Percentiles rank a stretch among this genome's conserved stretches.
Evolutionary conservation across 2,329 filamentous ascomycete species (phyloP).

Genomic region (Thermothelomyces thermophilus): DNA sequence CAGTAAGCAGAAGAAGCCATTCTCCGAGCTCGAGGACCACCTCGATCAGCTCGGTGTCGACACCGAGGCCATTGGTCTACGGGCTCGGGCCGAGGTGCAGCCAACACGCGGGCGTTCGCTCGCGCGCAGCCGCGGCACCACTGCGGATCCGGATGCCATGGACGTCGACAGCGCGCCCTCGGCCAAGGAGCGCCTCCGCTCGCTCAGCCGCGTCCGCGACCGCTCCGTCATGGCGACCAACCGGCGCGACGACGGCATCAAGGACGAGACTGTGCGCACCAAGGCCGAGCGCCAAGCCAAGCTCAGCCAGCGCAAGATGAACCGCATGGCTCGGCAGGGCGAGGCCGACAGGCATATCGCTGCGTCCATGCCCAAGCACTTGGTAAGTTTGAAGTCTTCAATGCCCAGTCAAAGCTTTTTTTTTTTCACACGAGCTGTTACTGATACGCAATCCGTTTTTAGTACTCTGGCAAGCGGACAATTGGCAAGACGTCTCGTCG

Average conservation of each 20-base stretch:
- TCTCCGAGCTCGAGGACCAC: conserved; percentile 80
- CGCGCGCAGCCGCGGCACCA: conserved; percentile 55
- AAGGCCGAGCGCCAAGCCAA: conserved; percentile 86
- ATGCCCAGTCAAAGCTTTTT: background rate
- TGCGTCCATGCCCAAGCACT: conserved; percentile 77
- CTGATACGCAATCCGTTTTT: conserved; percentile 8
- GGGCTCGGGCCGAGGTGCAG: conserved; percentile 58
- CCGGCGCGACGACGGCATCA: conserved; percentile 71
- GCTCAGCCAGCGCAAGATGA: conserved; percentile 96
- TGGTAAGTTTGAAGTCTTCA: conserved; percentile 54
- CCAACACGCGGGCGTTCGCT: conserved; percentile 64
- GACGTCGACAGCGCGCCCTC: conserved; percentile 51
- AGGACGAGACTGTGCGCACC: conserved; percentile 55
- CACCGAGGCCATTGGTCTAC: conserved; percentile 64
- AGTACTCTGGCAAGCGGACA: conserved; percentile 86
- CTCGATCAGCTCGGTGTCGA: conserved; percentile 83
- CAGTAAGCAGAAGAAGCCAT: conserved; percentile 69
- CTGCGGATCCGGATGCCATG: conserved; percentile 66
- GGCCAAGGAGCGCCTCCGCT: conserved; percentile 55
- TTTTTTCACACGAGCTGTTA: conserved; percentile 4
- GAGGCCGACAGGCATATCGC: conserved; percentile 89
- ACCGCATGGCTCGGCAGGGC: conserved; percentile 93
- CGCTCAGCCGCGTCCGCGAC: conserved; percentile 65
- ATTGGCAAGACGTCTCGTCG: conserved; percentile 81
- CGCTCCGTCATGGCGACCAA: conserved; percentile 53